These are phyloP conservation scores for Cyathus striatus DNA, from an alignment of 768 basidiomycete genomes.

Conservation along the genomic window DNA sequence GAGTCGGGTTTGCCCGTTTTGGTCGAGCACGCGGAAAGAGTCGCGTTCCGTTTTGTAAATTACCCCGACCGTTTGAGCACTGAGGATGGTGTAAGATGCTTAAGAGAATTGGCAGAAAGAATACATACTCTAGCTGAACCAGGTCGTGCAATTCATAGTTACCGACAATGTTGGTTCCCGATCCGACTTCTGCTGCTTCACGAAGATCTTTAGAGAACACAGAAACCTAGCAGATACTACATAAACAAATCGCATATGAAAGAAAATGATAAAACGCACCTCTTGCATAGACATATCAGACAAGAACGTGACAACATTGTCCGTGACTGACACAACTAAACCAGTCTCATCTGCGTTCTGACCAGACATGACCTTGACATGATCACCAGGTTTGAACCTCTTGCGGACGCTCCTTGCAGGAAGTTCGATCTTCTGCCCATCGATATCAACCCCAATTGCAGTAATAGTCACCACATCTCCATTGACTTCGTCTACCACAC, in stretches of 20 bases:
- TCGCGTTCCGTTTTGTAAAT: constrained; percentile 97
- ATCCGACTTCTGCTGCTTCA: constrained; percentile 96
- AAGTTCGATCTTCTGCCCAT: constrained; percentile 82
- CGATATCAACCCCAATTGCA: constrained; percentile 76
- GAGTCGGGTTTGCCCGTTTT: constrained; percentile 83
- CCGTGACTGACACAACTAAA: constrained; percentile 86
- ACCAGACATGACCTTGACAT: constrained; percentile 97
- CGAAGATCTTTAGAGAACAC: constrained; percentile 97
- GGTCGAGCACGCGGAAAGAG: constrained; percentile 93
- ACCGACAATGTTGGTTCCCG: constrained; percentile 82
- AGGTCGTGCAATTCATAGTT: constrained; percentile 96
- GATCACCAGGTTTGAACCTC: constrained; percentile 94
- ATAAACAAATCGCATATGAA: constrained; percentile 3
- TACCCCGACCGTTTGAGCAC: constrained; percentile 90
- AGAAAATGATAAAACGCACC: constrained; percentile 35
- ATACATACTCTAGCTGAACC: constrained; percentile 87
- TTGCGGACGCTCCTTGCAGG: constrained; percentile 89
- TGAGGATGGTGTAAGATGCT: constrained; percentile 23
- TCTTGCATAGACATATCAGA: constrained; percentile 98
- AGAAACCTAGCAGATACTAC: constrained; percentile 57
- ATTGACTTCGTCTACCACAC: constrained; percentile 85
- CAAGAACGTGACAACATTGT: constrained; percentile 90
- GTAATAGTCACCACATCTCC: constrained; percentile 85
- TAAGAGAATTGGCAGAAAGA: neutral
- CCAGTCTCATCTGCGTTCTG: constrained; percentile 95